phyloP scores from a whole-genome alignment of 2,329 filamentous ascomycete species.

The Xylariaceae sp. region DNA sequence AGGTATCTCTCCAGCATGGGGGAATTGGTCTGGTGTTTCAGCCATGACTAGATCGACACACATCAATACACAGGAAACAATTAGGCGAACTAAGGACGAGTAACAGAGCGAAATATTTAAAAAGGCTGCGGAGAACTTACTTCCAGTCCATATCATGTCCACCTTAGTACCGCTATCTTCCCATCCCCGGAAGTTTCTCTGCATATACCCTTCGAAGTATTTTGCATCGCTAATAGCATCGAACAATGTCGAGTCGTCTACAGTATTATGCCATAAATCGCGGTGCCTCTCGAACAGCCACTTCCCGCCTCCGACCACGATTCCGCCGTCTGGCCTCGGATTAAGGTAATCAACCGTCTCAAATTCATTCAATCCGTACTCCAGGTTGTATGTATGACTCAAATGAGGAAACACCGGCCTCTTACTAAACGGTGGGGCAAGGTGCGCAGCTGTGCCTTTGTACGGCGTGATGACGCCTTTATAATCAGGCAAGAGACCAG shows the following conservation, averaged over 20 bases:
- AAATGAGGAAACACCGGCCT: conserved; percentile 26
- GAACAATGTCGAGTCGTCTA: conserved; percentile 47
- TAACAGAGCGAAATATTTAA: too few species aligned
- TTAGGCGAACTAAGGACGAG: too few species aligned
- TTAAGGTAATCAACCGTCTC: conserved; percentile 36
- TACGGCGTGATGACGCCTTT: conserved; percentile 22
- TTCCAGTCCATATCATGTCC: conserved; percentile 36
- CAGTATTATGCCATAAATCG: conserved; percentile 46
- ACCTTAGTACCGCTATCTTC: conserved; percentile 45
- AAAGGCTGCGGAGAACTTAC: conserved; percentile 1
- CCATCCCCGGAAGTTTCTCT: conserved; percentile 50
- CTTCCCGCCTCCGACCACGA: conserved; percentile 47
- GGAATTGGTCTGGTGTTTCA: conserved; percentile 7
- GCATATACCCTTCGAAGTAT: conserved; percentile 52
- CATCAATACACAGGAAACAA: background rate
- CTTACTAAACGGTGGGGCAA: conserved; percentile 16
- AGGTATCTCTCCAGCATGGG: conserved; percentile 17
- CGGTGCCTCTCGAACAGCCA: conserved; percentile 37
- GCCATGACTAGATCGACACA: conserved; percentile 4
- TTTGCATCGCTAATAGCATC: conserved; percentile 36
- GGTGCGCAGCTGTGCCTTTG: conserved; percentile 26
- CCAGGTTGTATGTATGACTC: conserved; percentile 28
- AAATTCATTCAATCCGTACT: conserved; percentile 8
- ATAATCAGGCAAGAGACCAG: conserved; percentile 29
- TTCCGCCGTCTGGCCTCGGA: conserved; percentile 37